Evolutionary conservation across 2,329 filamentous ascomycete genomes (phyloP), one percentile per base, ranked within the genome.

Genomic region (Aspergillus luchuensis): DNA sequence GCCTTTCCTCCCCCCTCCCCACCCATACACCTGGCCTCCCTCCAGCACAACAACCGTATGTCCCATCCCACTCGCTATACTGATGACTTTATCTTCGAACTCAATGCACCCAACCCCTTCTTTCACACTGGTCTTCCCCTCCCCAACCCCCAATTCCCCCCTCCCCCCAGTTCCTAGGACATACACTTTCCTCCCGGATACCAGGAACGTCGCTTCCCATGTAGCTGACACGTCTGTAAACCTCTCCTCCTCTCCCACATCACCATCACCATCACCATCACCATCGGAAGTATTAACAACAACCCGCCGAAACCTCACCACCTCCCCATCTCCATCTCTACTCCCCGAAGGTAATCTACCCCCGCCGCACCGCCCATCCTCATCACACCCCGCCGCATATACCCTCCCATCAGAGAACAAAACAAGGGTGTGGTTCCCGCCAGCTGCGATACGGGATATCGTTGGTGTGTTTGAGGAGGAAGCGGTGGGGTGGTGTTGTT

Each of bases 401-500:
- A 93, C 78, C 1, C 78, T 67, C 0, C 89, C 88, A 25, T 80
- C 72, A 4, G 79, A 71, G n/a, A 84, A 85, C 10, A 92, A 79
- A 8, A 96, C 73, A 4, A 97, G 78, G 0, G 92, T 96, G 74
- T 97, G 94, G 71, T 97, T 97, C 1, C 93, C 93, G 4, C 94
- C 94, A 7, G 91, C 82, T 48, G 72, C 77, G 25, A 89, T 80
- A 13, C 71, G 67, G 13, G 57, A 48, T n/a, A 75, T 50, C 6
- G 15, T 23, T 50, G 23, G 25, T 30, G 47, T 21, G 5, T 10
- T 11, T 2, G 8, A 23, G 3, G 39, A 43, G 39, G 39, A 30
- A 5, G 28, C 28, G 28, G 45, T 23, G 13, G 78, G 13, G 78
- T 72, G 28, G 70, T 21, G 19, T 19, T 19, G 17, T 19, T 19